A percentile compares a stretch with the other conserved stretches of the same genome.
phyloP scores from a whole-genome alignment of 306 rosid genomes.

The Quercus dentata region DNA sequence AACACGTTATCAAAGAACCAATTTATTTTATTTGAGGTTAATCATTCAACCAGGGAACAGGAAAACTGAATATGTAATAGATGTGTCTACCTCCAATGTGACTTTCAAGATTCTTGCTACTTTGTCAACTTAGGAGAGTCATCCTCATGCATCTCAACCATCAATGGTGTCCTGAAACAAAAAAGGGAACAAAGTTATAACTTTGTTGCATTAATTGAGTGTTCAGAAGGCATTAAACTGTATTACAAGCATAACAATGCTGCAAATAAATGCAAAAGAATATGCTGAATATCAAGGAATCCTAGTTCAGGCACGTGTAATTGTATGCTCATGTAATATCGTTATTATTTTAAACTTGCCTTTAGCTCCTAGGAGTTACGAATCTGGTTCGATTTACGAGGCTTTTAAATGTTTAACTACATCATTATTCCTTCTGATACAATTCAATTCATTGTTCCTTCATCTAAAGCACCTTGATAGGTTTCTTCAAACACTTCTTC shows the following conservation, averaged over 20 bases:
- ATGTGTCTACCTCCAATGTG: constrained; percentile 51
- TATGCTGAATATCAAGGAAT: not conserved
- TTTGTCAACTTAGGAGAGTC: constrained; percentile 66
- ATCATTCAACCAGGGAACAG: not conserved
- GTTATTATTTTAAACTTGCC: not conserved
- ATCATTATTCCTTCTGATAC: not conserved
- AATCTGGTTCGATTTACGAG: not conserved
- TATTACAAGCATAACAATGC: not conserved
- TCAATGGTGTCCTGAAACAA: constrained; percentile 59
- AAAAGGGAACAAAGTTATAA: constrained; percentile 8
- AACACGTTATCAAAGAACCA: not conserved
- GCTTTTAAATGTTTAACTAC: not conserved
- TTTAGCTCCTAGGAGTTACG: not conserved
- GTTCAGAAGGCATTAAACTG: not conserved
- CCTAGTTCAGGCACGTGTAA: not conserved
- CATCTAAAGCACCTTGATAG: not conserved
- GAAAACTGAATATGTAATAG: not conserved
- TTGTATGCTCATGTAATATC: not conserved
- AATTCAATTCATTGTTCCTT: not conserved
- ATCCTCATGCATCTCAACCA: constrained; percentile 90
- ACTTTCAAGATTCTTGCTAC: constrained; percentile 61
- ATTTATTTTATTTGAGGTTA: not conserved
- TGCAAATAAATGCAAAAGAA: not conserved
- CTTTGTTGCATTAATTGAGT: constrained; percentile 4
- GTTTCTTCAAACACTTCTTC: not conserved